Percentiles rank a stretch among this genome's conserved stretches.
Conservation (phyloP, 2,329 filamentous ascomycete genomes). For the Neurospora sp. region DNA sequence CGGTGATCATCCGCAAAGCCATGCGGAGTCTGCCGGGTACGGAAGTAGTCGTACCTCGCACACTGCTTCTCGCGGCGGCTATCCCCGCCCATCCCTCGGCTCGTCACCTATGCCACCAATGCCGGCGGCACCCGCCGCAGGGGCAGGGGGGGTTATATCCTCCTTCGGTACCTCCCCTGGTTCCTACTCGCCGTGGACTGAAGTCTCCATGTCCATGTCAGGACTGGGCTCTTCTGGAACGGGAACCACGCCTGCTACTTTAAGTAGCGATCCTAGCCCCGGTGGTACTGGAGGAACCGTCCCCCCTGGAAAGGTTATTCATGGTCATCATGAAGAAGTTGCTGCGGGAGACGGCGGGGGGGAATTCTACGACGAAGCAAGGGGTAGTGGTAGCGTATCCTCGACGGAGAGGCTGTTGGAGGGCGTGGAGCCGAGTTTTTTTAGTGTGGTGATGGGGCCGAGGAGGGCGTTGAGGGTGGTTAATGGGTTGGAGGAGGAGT, state of each 20-base stretch:
- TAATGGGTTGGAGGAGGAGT: conserved; percentile 31
- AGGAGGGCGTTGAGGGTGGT: conserved; percentile 56
- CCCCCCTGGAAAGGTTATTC: conserved; percentile 6
- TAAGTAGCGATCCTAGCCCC: background rate
- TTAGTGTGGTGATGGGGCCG: conserved; percentile 54
- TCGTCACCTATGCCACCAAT: background rate
- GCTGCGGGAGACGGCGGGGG: background rate
- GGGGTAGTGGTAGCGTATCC: conserved; percentile 23
- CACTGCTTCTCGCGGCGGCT: background rate
- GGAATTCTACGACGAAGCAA: background rate
- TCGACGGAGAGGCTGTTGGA: conserved; percentile 29
- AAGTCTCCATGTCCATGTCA: background rate
- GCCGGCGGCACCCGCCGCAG: background rate
- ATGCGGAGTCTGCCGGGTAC: conserved; percentile 5
- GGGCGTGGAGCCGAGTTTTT: conserved; percentile 38
- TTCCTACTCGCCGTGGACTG: background rate
- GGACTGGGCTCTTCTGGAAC: background rate
- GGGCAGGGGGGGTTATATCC: background rate
- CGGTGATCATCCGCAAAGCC: background rate
- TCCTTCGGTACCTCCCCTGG: background rate
- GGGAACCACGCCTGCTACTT: conserved; percentile 14
- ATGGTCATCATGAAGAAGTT: background rate
- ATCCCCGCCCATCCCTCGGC: background rate
- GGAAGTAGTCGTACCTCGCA: conserved; percentile 2
- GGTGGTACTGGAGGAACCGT: conserved; percentile 1